Percentiles rank a stretch among this genome's conserved stretches.
Conservation (phyloP, 2,329 filamentous ascomycete genomes). For the Chaetomium strumarium region DNA sequence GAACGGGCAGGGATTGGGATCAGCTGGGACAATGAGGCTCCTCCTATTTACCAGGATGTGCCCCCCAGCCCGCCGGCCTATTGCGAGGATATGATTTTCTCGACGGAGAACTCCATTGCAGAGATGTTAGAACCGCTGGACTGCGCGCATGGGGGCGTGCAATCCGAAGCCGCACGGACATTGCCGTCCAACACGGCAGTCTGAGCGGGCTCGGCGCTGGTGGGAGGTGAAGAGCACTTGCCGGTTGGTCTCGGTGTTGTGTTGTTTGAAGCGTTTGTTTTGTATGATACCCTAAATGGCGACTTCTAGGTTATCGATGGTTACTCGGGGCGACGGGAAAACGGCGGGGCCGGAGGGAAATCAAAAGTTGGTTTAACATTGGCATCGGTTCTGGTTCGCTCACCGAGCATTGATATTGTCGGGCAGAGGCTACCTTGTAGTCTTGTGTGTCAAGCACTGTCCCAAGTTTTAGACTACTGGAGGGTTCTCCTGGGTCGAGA, state of each 20-base stretch:
- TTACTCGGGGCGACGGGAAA: no score
- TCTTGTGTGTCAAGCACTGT: no score
- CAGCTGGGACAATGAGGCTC: constrained; percentile 94
- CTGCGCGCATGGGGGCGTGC: constrained; percentile 1
- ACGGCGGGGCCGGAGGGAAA: no score
- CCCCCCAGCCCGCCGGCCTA: constrained; percentile 78
- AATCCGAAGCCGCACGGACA: constrained; percentile 2
- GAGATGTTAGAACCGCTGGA: constrained; percentile 37
- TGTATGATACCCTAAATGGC: neutral
- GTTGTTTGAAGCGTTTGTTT: neutral
- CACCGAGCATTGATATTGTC: no score
- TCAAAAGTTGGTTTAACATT: no score
- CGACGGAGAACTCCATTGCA: constrained; percentile 27
- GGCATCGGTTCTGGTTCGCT: no score
- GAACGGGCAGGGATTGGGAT: constrained; percentile 83
- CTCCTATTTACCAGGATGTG: constrained; percentile 90
- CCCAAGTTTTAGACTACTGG: no score
- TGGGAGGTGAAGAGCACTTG: constrained; percentile 15
- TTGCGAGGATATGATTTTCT: constrained; percentile 34
- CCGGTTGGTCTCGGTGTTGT: neutral
- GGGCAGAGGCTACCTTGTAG: no score
- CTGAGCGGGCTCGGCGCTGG: neutral
- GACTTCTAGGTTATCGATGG: neutral
- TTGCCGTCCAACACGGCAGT: neutral
- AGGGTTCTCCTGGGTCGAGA: no score